These are phyloP conservation scores for Endotrypanum monterogeii DNA, from an alignment of 208 protist species.

Conservation along the genomic window DNA sequence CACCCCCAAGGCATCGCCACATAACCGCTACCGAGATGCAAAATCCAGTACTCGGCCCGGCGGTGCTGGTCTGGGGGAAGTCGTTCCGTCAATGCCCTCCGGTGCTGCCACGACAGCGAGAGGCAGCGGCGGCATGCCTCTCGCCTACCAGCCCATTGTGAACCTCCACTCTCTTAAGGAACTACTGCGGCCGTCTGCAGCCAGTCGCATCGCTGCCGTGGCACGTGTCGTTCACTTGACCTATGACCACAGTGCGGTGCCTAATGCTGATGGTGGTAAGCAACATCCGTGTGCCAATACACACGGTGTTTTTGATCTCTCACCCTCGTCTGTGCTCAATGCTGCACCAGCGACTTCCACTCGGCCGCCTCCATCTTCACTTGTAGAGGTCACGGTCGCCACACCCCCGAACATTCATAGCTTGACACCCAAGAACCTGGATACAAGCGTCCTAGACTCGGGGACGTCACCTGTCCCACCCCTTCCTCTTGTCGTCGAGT, in stretches of 20 bases:
- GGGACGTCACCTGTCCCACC: slow-evolving; percentile 14
- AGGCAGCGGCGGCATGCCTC: neutral
- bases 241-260: neutral
- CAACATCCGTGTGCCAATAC: neutral
- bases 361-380: slow-evolving; percentile 5
- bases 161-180: slow-evolving; percentile 18
- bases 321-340: neutral
- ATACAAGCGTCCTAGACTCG: neutral
- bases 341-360: slow-evolving; percentile 5
- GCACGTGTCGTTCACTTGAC: slow-evolving; percentile 14
- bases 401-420: neutral
- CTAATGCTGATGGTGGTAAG: neutral
- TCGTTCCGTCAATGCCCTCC: neutral
- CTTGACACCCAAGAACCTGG: neutral
- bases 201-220: slow-evolving; percentile 17
- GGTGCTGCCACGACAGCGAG: neutral
- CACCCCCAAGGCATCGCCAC: slow-evolving; percentile 5
- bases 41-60: neutral
- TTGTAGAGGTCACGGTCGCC: neutral
- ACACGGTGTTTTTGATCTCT: neutral
- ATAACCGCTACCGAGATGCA: neutral
- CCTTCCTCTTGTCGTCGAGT: slow-evolving; percentile 30
- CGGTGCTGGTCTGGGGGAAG: neutral
- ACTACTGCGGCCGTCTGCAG: slow-evolving; percentile 23
- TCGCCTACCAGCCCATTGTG: slow-evolving; percentile 12